Base-by-base conservation (phyloP, 805 yeast genomes). In the Ogataea nonfermentans region DNA sequence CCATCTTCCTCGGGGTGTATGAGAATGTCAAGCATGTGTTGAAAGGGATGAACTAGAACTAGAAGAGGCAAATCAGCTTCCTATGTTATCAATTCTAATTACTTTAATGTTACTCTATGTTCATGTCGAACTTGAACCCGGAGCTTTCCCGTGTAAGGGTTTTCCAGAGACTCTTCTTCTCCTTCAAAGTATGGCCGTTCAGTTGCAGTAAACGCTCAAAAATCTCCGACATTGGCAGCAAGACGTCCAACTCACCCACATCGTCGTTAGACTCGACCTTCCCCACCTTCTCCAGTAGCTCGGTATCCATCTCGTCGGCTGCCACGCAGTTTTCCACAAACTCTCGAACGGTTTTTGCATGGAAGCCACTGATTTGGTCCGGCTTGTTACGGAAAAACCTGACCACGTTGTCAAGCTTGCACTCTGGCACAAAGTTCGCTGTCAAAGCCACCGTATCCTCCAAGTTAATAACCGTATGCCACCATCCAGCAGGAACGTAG, bases 401-500 rank as follows among this genome's bases (percentile, higher is more conserved):
- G 41, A 86, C 64, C 3, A 79, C 93, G 25, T 70, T 66, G n/a
- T 73, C 67, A 25, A 89, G 59, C 43, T 78, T 77, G 29, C 76
- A 71, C 28, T 58, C 57, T 0, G 96, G 95, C 9, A 87, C 90
- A 61, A 90, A 89, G 59, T 89, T 89, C 48, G 87, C 95, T 0
- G 97, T 89, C 52, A 89, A 63, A 0, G 96, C 97, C 13, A 89
- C 79, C n/a, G 80, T 70, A 55, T 83, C 88, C 42, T 81, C 84
- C 9, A 89, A 55, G 52, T 89, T 89, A n/a, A 89, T 85, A 22
- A 90, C 97, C 32, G 80, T 68, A 67, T 89, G 97, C 97, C 97
- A 89, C 97, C 97, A 89, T 1, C 95, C 95, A n/a, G 89, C 73
- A 3, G 97, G 97, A 6, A 89, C 97, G 57, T 84, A 78, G 71